A percentile compares a stretch with the other conserved stretches of the same genome.
phyloP scores from a whole-genome alignment of 495 filamentous ascomycete genomes.

The Trichocladium uniseriatum region DNA sequence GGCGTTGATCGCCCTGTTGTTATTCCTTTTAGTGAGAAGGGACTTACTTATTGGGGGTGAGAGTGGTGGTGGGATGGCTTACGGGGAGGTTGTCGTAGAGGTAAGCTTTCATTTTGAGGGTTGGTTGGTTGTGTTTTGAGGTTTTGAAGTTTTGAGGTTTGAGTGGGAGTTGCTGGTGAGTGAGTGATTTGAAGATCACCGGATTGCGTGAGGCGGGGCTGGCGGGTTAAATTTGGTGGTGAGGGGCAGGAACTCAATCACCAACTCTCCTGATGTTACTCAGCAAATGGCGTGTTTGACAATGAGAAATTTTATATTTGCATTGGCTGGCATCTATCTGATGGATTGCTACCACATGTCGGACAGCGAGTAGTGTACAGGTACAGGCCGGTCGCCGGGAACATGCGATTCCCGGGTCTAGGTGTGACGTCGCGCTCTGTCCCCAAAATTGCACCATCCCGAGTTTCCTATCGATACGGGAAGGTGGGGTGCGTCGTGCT shows the following conservation, averaged over 20 bases:
- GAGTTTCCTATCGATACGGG: too few species aligned
- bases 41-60: neutral
- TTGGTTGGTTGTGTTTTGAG: neutral
- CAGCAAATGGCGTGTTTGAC: too few species aligned
- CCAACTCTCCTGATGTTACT: too few species aligned
- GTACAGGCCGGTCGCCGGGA: too few species aligned
- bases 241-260: conserved; percentile 1
- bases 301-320: too few species aligned
- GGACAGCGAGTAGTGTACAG: too few species aligned
- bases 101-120: conserved; percentile 63
- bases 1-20: conserved; percentile 85
- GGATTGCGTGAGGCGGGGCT: conserved; percentile 4
- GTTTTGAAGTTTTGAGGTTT: neutral
- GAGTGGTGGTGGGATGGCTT: conserved; percentile 30
- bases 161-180: neutral
- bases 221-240: conserved; percentile 7
- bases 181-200: neutral
- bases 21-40: neutral
- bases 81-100: conserved; percentile 73
- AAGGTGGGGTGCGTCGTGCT: too few species aligned
- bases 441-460: too few species aligned
- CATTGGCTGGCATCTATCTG: too few species aligned
- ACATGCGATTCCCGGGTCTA: too few species aligned
- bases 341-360: too few species aligned
- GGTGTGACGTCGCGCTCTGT: too few species aligned